Evolutionary conservation across 768 basidiomycete genomes (phyloP), one percentile per base, ranked within the genome.

Genomic region (Podaxis carcinomalis): DNA sequence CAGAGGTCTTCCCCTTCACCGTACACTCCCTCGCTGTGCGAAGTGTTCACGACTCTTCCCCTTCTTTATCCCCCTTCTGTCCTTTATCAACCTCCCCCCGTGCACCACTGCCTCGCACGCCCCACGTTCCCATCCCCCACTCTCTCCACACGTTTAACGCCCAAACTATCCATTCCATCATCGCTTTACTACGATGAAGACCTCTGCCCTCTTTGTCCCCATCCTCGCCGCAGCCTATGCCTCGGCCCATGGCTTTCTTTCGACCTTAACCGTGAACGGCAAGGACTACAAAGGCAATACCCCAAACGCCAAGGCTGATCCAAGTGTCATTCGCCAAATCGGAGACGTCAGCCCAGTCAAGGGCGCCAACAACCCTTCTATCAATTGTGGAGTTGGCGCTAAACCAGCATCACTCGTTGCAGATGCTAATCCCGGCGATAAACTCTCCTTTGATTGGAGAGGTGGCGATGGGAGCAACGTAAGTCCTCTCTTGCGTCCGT

Each of bases 311-410:
- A 23, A 56, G 4, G 55, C 70, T 1, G 70, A 64, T 19, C 61
- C 69, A 19, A 76, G 75, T 61, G 71, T 77, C 61, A 76, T 81
- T 58, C 79, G 81, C 25, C 74, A 78, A 61, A 68, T 82, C 60
- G 68, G 64, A 65, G 61, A 64, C 0, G 72, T 70, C 4, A 68
- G 70, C 51, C 82, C 82, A 0, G 74, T 78, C 65, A 77, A 89
- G 70, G 85, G 84, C 40, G 80, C 86, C 19, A 72, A 57, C 39
- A 89, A 88, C 66, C 66, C 79, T 2, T 77, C 75, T 55, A 52
- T 88, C 10, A 87, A 82, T 70, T 91, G 89, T 64, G 89, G 89
- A 10, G 73, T 76, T 19, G 72, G 78, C 36, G 82, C 86, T 2
- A 72, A 77, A 51, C 70, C 75, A 1, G 88, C 85, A 0, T 62